Conservation (phyloP, 2,329 filamentous ascomycete genomes). For the Penicillium sp. region DNA sequence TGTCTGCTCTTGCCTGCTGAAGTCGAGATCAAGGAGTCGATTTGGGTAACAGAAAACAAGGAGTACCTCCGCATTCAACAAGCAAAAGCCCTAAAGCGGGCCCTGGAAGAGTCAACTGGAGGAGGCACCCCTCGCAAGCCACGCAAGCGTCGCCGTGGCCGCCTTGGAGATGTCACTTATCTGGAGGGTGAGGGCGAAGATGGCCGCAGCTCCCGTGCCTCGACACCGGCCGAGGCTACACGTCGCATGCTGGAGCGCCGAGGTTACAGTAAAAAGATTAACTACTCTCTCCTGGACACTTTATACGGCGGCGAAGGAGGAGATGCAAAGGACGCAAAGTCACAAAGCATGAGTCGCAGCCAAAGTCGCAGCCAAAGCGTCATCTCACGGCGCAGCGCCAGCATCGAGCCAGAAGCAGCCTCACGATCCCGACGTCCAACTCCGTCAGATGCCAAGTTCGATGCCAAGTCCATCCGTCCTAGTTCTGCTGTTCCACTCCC, state of each 20-base stretch:
- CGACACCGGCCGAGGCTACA: slow-evolving; percentile 68
- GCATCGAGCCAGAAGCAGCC: slow-evolving; percentile 24
- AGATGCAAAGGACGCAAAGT: slow-evolving; percentile 33
- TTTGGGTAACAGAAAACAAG: slow-evolving; percentile 94
- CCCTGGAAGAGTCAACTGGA: slow-evolving; percentile 56
- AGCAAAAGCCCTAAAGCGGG: slow-evolving; percentile 74
- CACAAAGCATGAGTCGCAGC: slow-evolving; percentile 32
- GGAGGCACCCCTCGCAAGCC: slow-evolving; percentile 43
- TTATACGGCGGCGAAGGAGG: slow-evolving; percentile 41
- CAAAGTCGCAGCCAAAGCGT: slow-evolving; percentile 39
- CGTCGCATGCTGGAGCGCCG: slow-evolving; percentile 66
- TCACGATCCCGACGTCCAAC: slow-evolving; percentile 18
- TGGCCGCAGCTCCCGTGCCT: slow-evolving; percentile 65
- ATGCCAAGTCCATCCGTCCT: slow-evolving; percentile 19
- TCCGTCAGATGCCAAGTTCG: slow-evolving; percentile 19
- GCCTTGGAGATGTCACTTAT: slow-evolving; percentile 50
- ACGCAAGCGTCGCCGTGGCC: slow-evolving; percentile 51
- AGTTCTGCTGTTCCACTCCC: slow-evolving; percentile 2
- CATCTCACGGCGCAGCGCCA: slow-evolving; percentile 31
- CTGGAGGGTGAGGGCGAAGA: slow-evolving; percentile 53
- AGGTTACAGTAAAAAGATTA: slow-evolving; percentile 71
- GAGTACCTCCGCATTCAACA: slow-evolving; percentile 88
- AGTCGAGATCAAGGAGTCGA: slow-evolving; percentile 77
- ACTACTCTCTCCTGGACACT: slow-evolving; percentile 55
- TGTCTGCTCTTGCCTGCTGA: slow-evolving; percentile 75